Evolutionary conservation across 2,329 filamentous ascomycete species (phyloP).

Genomic region (Phialophora verrucosa): DNA sequence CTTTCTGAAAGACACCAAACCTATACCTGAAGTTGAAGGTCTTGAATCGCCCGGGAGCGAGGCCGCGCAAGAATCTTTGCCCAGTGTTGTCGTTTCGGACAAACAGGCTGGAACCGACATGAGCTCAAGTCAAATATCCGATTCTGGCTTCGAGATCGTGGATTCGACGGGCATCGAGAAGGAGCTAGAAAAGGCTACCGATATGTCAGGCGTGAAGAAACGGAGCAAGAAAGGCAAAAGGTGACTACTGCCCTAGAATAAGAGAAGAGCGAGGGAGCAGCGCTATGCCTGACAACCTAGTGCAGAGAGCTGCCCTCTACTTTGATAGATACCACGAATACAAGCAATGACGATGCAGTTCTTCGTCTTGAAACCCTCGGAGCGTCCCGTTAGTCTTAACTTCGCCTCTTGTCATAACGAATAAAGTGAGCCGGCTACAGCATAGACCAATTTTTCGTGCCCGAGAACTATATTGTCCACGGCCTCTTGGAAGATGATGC

Average conservation of each 20-base stretch:
- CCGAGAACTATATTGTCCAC: not conserved
- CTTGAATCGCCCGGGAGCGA: constrained; percentile 12
- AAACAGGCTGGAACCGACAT: constrained; percentile 23
- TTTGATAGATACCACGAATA: not conserved
- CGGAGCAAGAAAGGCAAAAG: constrained; percentile 39
- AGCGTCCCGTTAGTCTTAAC: no score
- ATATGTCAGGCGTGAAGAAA: constrained; percentile 33
- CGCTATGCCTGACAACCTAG: not conserved
- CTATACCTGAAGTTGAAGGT: constrained; percentile 21
- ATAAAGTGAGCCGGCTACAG: not conserved
- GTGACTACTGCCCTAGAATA: constrained; percentile 12
- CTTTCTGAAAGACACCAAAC: constrained; percentile 54
- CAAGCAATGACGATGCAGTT: not conserved
- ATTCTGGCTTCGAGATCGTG: constrained; percentile 40
- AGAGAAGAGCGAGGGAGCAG: not conserved
- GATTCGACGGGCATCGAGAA: constrained; percentile 37
- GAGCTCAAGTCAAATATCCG: constrained; percentile 37
- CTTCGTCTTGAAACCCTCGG: not conserved
- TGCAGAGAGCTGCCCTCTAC: not conserved
- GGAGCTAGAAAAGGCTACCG: constrained; percentile 30
- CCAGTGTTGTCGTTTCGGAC: constrained; percentile 21
- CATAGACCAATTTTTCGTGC: not conserved
- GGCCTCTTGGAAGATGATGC: not conserved
- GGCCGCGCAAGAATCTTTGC: constrained; percentile 8
- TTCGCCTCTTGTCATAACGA: not conserved